phyloP scores from a whole-genome alignment of 768 basidiomycete genomes.

The Megacollybia marginata region DNA sequence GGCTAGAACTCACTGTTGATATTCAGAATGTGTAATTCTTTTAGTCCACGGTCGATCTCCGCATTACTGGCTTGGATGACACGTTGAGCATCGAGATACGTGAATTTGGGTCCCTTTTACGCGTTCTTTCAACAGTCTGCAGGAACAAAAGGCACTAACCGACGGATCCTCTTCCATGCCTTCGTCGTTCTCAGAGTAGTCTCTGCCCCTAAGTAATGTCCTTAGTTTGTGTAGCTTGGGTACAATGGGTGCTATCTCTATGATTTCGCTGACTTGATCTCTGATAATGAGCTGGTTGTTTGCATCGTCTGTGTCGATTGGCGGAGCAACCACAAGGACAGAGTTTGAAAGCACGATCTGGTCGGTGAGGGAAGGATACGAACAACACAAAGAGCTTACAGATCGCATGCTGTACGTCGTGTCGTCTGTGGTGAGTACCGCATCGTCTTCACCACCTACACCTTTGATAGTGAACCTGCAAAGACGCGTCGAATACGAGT shows the following conservation, averaged over 20 bases:
- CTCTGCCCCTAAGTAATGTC: constrained; percentile 50
- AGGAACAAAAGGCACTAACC: neutral
- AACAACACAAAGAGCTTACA: constrained; percentile 25
- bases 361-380: no score
- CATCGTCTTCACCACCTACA: constrained; percentile 62
- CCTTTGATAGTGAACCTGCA: constrained; percentile 76
- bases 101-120: constrained; percentile 19
- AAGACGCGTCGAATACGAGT: constrained; percentile 7
- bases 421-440: constrained; percentile 78
- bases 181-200: constrained; percentile 67
- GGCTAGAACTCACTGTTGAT: constrained; percentile 46
- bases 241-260: constrained; percentile 75
- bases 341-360: constrained; percentile 71
- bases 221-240: constrained; percentile 69
- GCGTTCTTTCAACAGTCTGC: neutral
- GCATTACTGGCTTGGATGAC: constrained; percentile 78
- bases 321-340: constrained; percentile 58
- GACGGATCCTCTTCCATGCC: constrained; percentile 20
- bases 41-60: constrained; percentile 62
- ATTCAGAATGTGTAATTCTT: constrained; percentile 62
- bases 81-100: constrained; percentile 53
- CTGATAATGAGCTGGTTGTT: constrained; percentile 56
- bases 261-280: constrained; percentile 74
- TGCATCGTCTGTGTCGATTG: constrained; percentile 15
- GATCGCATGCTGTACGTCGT: constrained; percentile 81